phyloP scores from a whole-genome alignment of 2,329 filamentous ascomycete species.

The Coniochaeta sp. region DNA sequence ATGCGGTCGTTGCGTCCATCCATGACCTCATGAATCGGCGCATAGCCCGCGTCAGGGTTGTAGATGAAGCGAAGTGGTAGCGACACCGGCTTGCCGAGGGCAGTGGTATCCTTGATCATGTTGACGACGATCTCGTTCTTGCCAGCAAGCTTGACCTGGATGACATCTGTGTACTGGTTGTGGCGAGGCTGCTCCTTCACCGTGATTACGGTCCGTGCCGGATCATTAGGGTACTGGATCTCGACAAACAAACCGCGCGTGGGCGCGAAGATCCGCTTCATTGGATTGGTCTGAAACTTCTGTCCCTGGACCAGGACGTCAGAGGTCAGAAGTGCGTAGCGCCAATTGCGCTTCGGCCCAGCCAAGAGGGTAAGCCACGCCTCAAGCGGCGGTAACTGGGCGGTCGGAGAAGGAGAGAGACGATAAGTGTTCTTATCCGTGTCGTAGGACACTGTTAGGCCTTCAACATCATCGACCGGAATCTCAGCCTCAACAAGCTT shows the following conservation, averaged over 20 bases:
- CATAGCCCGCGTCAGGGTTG: slow-evolving; percentile 90
- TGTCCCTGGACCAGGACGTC: slow-evolving; percentile 93
- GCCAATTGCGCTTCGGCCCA: slow-evolving; percentile 81
- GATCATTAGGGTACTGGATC: slow-evolving; percentile 73
- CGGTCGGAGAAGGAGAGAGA: slow-evolving; percentile 66
- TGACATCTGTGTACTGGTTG: slow-evolving; percentile 80
- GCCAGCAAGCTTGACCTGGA: slow-evolving; percentile 71
- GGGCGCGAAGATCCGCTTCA: slow-evolving; percentile 85
- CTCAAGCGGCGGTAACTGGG: slow-evolving; percentile 69
- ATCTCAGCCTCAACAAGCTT: slow-evolving; percentile 67
- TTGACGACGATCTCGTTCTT: slow-evolving; percentile 79
- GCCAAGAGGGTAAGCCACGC: slow-evolving; percentile 86
- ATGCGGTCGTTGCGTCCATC: slow-evolving; percentile 91
- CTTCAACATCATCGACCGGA: slow-evolving; percentile 74
- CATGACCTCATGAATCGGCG: slow-evolving; percentile 98
- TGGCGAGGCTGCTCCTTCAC: slow-evolving; percentile 83
- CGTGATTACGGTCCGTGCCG: slow-evolving; percentile 73
- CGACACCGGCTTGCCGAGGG: slow-evolving; percentile 72
- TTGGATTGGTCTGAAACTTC: slow-evolving; percentile 95
- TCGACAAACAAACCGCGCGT: slow-evolving; percentile 83
- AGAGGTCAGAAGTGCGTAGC: slow-evolving; percentile 86
- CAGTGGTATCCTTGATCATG: slow-evolving; percentile 89
- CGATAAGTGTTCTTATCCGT: slow-evolving; percentile 76
- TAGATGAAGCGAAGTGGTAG: slow-evolving; percentile 86
- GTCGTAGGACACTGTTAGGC: slow-evolving; percentile 76